phyloP scores from a whole-genome alignment of 257 asterid species.

The Nicotiana paniculata region DNA sequence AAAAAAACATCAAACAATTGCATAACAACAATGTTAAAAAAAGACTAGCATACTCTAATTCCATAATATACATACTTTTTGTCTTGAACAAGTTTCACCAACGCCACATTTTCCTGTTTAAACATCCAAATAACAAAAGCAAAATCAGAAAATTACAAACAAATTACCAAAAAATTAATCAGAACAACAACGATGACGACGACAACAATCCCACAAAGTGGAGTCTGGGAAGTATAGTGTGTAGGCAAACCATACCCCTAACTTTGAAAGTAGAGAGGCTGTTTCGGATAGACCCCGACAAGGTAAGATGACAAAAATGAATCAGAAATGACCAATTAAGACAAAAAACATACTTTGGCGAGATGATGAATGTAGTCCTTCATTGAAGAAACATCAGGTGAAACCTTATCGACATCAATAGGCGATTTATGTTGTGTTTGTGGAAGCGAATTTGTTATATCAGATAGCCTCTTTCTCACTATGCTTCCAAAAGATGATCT shows the following conservation, averaged over 20 bases:
- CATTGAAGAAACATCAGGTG: constrained; percentile 29
- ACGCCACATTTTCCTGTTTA: constrained; percentile 70
- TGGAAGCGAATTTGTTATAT: constrained; percentile 64
- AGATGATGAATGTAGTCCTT: constrained; percentile 50
- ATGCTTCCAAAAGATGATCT: constrained; percentile 67
- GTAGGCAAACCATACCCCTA: not conserved
- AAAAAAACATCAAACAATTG: not conserved
- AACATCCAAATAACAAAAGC: constrained; percentile 9
- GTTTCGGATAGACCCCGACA: not conserved
- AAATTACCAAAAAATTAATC: not conserved
- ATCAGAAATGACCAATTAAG: not conserved
- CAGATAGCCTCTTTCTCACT: constrained; percentile 66
- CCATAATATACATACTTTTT: constrained; percentile 36
- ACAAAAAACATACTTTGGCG: constrained; percentile 35
- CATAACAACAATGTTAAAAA: not conserved
- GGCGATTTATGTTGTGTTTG: constrained; percentile 65
- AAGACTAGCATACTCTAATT: not conserved
- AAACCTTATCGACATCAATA: constrained; percentile 23
- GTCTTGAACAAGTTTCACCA: constrained; percentile 69
- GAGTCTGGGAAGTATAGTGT: not conserved
- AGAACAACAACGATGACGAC: not conserved
- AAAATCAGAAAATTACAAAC: not conserved
- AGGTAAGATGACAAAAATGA: not conserved
- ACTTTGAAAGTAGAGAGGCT: not conserved
- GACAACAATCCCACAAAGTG: not conserved